phyloP scores from a whole-genome alignment of 1,284 basidiomycete genomes.

The Cutaneotrichosporon sp. region DNA sequence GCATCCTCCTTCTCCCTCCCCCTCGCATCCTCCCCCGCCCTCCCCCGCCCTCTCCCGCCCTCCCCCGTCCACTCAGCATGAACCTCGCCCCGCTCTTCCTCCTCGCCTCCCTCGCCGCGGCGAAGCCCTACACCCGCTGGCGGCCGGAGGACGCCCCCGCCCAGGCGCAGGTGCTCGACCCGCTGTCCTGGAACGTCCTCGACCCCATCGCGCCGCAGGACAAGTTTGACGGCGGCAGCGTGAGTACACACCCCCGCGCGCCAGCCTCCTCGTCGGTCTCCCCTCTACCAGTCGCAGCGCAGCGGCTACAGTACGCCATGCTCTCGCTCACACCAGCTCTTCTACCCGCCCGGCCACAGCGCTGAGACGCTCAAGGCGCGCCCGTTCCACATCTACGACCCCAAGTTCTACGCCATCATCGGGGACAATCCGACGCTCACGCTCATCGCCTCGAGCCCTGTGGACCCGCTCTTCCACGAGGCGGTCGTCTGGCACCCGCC shows the following conservation, averaged over 20 bases:
- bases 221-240: slow-evolving; percentile 31
- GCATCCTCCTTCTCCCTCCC: no score
- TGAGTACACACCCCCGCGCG: slow-evolving; percentile 21
- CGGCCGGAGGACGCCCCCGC: slow-evolving; percentile 22
- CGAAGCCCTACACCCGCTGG: slow-evolving; percentile 5
- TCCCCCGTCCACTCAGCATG: neutral
- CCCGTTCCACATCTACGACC: slow-evolving; percentile 68
- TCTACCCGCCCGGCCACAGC: slow-evolving; percentile 41
- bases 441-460: slow-evolving; percentile 58
- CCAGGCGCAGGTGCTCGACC: slow-evolving; percentile 42
- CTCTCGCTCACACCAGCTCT: slow-evolving; percentile 30
- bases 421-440: slow-evolving; percentile 63
- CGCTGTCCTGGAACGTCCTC: slow-evolving; percentile 35
- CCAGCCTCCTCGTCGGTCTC: neutral
- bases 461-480: slow-evolving; percentile 70
- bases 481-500: slow-evolving; percentile 65
- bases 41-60: no score
- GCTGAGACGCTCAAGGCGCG: slow-evolving; percentile 30
- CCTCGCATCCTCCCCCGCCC: neutral
- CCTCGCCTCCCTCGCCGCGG: neutral
- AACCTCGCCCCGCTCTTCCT: neutral
- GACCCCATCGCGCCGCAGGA: slow-evolving; percentile 30
- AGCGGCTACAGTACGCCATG: no score
- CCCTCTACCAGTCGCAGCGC: no score
- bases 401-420: slow-evolving; percentile 62